Evolutionary conservation across 371 early-diverging fungal genomes (phyloP).

Genomic region (Mortierella sp.): DNA sequence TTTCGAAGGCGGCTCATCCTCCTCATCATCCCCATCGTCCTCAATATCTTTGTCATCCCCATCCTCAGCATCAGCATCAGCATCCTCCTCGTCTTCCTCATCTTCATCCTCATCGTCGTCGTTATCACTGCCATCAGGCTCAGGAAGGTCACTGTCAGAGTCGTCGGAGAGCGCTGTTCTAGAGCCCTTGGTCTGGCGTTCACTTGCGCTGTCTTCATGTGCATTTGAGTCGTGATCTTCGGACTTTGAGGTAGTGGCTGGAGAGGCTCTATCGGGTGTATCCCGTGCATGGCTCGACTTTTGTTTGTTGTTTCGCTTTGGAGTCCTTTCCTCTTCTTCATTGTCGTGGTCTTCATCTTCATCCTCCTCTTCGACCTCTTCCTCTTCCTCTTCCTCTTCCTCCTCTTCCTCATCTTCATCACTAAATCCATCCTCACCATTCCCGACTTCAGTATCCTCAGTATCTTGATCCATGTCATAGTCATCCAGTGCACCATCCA

Average conservation of each 20-base stretch:
- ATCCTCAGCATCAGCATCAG: slow-evolving; percentile 32
- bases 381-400: slow-evolving; percentile 23
- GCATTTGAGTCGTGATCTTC: slow-evolving; percentile 26
- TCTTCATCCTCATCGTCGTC: slow-evolving; percentile 4
- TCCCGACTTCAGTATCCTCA: slow-evolving; percentile 48
- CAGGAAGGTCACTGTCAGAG: slow-evolving; percentile 47
- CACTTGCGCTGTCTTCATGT: slow-evolving; percentile 16
- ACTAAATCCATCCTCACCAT: slow-evolving; percentile 39
- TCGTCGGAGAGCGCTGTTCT: slow-evolving; percentile 31
- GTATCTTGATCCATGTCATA: slow-evolving; percentile 50
- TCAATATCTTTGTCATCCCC: slow-evolving; percentile 29
- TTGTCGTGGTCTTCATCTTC: slow-evolving; percentile 6
- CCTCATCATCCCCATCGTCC: slow-evolving; percentile 29
- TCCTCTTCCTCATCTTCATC: slow-evolving; percentile 42
- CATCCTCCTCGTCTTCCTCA: slow-evolving; percentile 27
- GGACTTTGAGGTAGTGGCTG: slow-evolving; percentile 12
- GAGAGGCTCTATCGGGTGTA: slow-evolving; percentile 13
- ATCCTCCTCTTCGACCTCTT: slow-evolving; percentile 7
- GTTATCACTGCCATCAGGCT: slow-evolving; percentile 36
- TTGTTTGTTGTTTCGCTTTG: no score
- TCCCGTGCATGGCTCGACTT: slow-evolving; percentile 1
- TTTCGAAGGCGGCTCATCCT: slow-evolving; percentile 7
- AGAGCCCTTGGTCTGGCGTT: slow-evolving; percentile 5
- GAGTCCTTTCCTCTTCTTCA: background rate
- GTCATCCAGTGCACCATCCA: slow-evolving; percentile 49